Conservation (phyloP, 2,329 filamentous ascomycete species). For the Teratosphaeria pseudoeucalypti region DNA sequence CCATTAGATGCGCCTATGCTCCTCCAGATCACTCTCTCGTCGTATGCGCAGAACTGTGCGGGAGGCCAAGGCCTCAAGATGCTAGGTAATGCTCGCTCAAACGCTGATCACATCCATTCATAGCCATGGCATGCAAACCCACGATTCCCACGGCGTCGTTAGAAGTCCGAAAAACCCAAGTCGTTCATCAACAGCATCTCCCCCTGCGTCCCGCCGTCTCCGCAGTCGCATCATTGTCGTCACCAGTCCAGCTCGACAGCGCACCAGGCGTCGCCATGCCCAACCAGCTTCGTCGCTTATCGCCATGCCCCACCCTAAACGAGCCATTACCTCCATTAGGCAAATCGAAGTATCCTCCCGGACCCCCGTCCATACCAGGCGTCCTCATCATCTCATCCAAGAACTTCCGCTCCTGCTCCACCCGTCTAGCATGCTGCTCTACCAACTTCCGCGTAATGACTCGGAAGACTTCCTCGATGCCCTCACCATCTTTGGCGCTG, state of each 20-base stretch:
- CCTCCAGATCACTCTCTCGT: not conserved
- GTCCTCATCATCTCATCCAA: slow-evolving; percentile 35
- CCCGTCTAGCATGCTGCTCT: slow-evolving; percentile 55
- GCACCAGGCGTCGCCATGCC: slow-evolving; percentile 42
- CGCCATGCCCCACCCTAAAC: slow-evolving; percentile 48
- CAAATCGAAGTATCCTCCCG: slow-evolving; percentile 38
- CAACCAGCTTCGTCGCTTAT: slow-evolving; percentile 58
- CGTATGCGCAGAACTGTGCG: not conserved
- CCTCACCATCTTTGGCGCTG: slow-evolving; percentile 84
- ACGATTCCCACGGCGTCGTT: not conserved
- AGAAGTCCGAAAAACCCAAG: not conserved
- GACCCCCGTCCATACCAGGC: slow-evolving; percentile 30
- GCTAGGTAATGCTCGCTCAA: not conserved
- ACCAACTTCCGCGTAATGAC: slow-evolving; percentile 76
- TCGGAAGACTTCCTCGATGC: slow-evolving; percentile 91
- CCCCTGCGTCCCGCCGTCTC: slow-evolving; percentile 1
- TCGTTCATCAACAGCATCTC: slow-evolving; percentile 1
- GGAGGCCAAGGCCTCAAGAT: not conserved
- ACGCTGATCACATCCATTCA: not conserved
- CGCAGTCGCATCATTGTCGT: slow-evolving; percentile 2
- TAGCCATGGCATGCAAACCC: not conserved
- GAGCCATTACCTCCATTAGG: slow-evolving; percentile 43
- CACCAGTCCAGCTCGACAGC: slow-evolving; percentile 7
- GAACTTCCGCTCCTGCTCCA: slow-evolving; percentile 38
- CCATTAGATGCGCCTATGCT: not conserved